Evolutionary conservation across 768 basidiomycete species (phyloP), one percentile per base, ranked within the genome.

Genomic region (Boletus reticuloceps): DNA sequence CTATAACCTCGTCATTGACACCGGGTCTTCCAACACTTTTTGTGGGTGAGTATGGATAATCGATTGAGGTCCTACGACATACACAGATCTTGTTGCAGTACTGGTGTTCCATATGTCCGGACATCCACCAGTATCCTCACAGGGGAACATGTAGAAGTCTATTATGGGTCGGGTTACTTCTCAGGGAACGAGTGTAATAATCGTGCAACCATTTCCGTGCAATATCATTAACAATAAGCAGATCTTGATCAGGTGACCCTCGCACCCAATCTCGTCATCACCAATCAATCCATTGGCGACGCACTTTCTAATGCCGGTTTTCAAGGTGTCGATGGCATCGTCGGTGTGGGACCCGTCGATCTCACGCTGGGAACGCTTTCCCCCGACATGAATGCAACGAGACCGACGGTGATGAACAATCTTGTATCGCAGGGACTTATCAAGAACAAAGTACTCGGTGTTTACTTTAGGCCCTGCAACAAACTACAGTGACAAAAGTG

Each of bases 141-240:
- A n/a, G 69, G 70, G 3, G 12, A 61, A 22, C 1, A 19, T 5
- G 50, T 66, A 17, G 40, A 20, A 1, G 40, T 49, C 8, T 32
- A 32, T 16, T 66, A 49, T 43, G 60, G 58, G 6, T 0, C 2
- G 1, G 65, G 51, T 10, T 52, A 25, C 29, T 52, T 70, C 39
- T 32, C 22, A 69, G 75, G 77, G 25, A 69, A 64, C 31, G 77
- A 78, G 57, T 79, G 62, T 67, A 32, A 27, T 46, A 29, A 29
- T 29, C 27, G 27, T 29, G 27, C 27, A 29, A 29, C 27, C 27
- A 29, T 29, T 29, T 29, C 7, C 27, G 27, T 29, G 27, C 27
- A 9, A 29, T 5, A 9, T 43, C 14, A 16, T 29, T 39, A 34
- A 47, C 8, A 11, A 1, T 6, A 19, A 5, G 32, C 38, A 70